These are phyloP conservation scores for Cudoniella acicularis DNA, from an alignment of 495 filamentous ascomycete genomes.

Conservation along the genomic window DNA sequence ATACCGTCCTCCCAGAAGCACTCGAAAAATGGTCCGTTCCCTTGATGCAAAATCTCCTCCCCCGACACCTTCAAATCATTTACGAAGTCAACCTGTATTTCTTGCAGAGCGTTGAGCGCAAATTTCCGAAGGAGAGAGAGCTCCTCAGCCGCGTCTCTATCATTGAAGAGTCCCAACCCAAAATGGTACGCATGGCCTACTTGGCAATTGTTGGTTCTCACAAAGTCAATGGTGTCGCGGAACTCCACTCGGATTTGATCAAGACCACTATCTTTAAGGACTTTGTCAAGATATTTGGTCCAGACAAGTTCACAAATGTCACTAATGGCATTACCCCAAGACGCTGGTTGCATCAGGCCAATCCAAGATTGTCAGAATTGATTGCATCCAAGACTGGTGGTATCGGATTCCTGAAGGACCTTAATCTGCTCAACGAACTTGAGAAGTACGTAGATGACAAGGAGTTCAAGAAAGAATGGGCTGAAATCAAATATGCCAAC, in stretches of 20 bases:
- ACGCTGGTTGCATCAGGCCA: constrained; percentile 96
- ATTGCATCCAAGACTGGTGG: constrained; percentile 87
- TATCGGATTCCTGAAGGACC: constrained; percentile 79
- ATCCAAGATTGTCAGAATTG: constrained; percentile 85
- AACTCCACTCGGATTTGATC: constrained; percentile 94
- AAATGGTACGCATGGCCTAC: constrained; percentile 97
- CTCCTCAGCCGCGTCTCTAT: constrained; percentile 84
- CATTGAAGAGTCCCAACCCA: constrained; percentile 95
- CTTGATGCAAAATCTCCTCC: constrained; percentile 85
- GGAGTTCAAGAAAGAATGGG: constrained; percentile 87
- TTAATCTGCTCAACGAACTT: constrained; percentile 79
- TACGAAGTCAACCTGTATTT: constrained; percentile 98
- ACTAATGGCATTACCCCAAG: constrained; percentile 96
- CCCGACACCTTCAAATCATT: constrained; percentile 94
- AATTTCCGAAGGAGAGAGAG: constrained; percentile 85
- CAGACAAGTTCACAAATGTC: constrained; percentile 97
- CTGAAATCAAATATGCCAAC: constrained; percentile 73
- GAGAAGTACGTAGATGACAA: constrained; percentile 79
- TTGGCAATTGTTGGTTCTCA: constrained; percentile 95
- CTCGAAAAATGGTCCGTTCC: constrained; percentile 98
- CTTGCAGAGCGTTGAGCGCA: constrained; percentile 81
- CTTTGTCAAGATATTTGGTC: constrained; percentile 89
- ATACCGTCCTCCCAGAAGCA: constrained; percentile 95
- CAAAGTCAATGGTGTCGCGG: constrained; percentile 98
- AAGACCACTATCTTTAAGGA: constrained; percentile 99